Base-by-base conservation (phyloP, 1,284 basidiomycete species). In the Trichosporon ovoides region DNA sequence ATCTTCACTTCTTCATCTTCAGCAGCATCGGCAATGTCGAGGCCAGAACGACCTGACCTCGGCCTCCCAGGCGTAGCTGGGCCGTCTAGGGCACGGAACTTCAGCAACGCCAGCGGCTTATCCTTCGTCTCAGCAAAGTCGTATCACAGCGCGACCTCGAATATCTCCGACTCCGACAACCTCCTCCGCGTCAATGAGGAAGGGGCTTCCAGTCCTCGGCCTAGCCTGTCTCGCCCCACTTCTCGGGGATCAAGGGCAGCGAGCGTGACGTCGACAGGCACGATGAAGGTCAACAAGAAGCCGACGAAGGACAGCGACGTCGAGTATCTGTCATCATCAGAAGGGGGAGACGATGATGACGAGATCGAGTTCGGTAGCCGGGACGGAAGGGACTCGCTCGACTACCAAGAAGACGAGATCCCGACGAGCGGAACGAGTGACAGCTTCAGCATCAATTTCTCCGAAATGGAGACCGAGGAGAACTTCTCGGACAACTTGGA, bases 161-260 rank as follows among this genome's bases (percentile, higher is more conserved):
- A 95, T 72, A 87, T 88, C 68, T 80, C 84, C 3, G 79, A 80
- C 50, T 80, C 82, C 1, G 82, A 85, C 4, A 88, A 90, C 68
- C 84, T 95, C 80, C 72, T 88, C 6, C 73, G 74, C 3, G 72
- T 92, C 13, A 77, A 89, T 53, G 80, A 81, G 14, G 28, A 31
- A 31, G 43, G 43, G 12, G 28, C 43, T 13, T 28, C 43, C 2
- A 31, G 22, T 16, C 43, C 43, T 5, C 43, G 43, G 3, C 43
- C 43, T 12, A 48, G 43, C 22, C 43, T 48, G 43, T 48, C 43
- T 3, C 43, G 43, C 24, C 43, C 43, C 5, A 13, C 14, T 22
- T 48, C 43, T n/a, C 43, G 43, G 11, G 22, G 14, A 2, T 31
- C 24, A 7, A 22, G 43, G 22, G n/a, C 43, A 16, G 28, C 43